Percentiles rank a stretch among this genome's conserved stretches.
Conservation (phyloP, 352 stramenopile genomes). For the Globisporangium viniferum region DNA sequence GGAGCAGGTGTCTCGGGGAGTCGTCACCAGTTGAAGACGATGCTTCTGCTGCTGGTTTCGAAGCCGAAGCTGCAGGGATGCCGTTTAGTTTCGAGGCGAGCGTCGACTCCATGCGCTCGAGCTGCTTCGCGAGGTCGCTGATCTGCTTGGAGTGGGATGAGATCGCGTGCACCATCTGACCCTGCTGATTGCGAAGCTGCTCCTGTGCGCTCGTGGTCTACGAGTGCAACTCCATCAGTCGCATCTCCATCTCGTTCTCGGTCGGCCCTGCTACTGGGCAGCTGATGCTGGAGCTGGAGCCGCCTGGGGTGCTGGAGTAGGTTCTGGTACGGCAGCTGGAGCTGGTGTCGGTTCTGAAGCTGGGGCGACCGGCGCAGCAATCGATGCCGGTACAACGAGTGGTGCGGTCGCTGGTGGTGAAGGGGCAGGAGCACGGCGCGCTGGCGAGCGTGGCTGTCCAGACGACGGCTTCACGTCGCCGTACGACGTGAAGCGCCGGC, state of each 20-base stretch:
- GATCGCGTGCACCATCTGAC: constrained; percentile 78
- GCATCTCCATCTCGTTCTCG: constrained; percentile 72
- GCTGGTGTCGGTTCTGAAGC: background rate
- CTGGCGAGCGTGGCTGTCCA: constrained; percentile 8
- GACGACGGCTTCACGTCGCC: constrained; percentile 19
- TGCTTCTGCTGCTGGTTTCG: background rate
- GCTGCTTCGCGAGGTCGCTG: constrained; percentile 69
- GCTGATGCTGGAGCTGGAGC: background rate
- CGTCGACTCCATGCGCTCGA: constrained; percentile 75
- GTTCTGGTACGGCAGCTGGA: background rate
- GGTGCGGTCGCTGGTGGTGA: constrained; percentile 10
- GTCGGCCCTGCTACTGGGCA: constrained; percentile 8
- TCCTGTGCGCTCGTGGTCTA: constrained; percentile 80
- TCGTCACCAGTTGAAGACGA: background rate
- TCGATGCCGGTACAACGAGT: background rate
- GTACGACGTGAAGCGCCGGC: constrained; percentile 20
- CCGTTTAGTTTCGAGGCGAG: constrained; percentile 16
- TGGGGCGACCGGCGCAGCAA: background rate
- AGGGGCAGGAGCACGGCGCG: constrained; percentile 15
- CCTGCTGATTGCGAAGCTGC: constrained; percentile 76
- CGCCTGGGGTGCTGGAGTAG: background rate
- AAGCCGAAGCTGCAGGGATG: background rate
- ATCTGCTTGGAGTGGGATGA: constrained; percentile 78
- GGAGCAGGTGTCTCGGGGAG: background rate
- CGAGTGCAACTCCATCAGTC: constrained; percentile 68